phyloP scores from a whole-genome alignment of 306 rosid genomes.

The Gleditsia sinensis region DNA sequence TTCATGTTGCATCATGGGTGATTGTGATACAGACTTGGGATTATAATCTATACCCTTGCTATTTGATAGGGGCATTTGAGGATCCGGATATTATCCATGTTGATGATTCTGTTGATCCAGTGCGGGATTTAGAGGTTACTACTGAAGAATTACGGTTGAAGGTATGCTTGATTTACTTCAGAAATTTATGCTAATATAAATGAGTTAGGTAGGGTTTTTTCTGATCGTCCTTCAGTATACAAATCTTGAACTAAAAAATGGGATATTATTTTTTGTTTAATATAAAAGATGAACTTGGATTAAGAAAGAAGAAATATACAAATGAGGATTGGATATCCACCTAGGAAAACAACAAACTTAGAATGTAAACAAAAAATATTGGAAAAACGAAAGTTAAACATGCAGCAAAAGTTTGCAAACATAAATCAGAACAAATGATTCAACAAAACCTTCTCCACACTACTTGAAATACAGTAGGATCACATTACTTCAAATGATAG shows the following conservation, averaged over 20 bases:
- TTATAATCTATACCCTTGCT: slow-evolving; percentile 14
- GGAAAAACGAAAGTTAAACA: too few species aligned
- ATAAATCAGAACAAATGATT: too few species aligned
- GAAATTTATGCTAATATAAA: neutral
- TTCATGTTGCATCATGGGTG: neutral
- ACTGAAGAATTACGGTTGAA: slow-evolving; percentile 84
- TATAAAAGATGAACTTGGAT: too few species aligned
- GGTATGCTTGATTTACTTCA: slow-evolving; percentile 49
- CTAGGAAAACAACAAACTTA: too few species aligned
- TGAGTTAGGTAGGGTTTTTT: neutral
- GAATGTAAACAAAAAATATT: too few species aligned
- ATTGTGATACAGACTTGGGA: neutral
- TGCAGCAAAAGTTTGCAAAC: too few species aligned
- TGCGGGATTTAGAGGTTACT: slow-evolving; percentile 89
- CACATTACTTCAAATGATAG: too few species aligned
- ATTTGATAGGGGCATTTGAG: slow-evolving; percentile 89
- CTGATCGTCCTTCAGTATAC: neutral
- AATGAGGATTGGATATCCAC: too few species aligned
- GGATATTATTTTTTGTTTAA: neutral
- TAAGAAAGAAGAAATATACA: too few species aligned
- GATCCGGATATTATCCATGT: slow-evolving; percentile 96
- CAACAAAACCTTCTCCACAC: too few species aligned
- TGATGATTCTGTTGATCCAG: slow-evolving; percentile 94
- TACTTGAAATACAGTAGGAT: too few species aligned
- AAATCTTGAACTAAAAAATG: neutral